Percentiles rank a stretch among this genome's conserved stretches.
phyloP scores from a whole-genome alignment of 2,329 filamentous ascomycete species.

The Neofusicoccum umdonicola region DNA sequence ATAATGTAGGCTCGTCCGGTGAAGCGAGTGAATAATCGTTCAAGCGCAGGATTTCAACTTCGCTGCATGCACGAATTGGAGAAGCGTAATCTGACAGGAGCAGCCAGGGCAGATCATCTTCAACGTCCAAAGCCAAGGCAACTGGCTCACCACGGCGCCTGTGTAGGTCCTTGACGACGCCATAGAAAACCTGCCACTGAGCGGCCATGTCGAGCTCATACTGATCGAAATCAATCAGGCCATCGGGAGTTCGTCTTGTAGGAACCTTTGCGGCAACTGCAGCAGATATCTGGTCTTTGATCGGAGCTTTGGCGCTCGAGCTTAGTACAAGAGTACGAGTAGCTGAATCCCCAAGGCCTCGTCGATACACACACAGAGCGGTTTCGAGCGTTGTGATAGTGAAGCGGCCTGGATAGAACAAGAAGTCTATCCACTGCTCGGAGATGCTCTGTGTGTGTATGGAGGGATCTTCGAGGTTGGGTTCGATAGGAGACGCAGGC shows the following conservation, averaged over 20 bases:
- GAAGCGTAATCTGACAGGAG: slow-evolving; percentile 79
- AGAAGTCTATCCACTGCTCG: slow-evolving; percentile 82
- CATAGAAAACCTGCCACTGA: slow-evolving; percentile 89
- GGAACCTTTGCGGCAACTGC: slow-evolving; percentile 69
- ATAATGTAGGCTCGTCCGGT: slow-evolving; percentile 20
- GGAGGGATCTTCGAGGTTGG: slow-evolving; percentile 28
- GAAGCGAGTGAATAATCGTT: slow-evolving; percentile 54
- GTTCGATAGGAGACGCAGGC: slow-evolving; percentile 38
- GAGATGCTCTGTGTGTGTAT: slow-evolving; percentile 49
- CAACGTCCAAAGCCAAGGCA: slow-evolving; percentile 70
- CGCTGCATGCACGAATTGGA: slow-evolving; percentile 74
- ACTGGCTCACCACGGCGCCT: slow-evolving; percentile 80
- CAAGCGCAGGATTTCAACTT: slow-evolving; percentile 70
- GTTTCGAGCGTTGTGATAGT: slow-evolving; percentile 77
- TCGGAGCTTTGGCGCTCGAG: slow-evolving; percentile 47
- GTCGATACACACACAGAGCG: slow-evolving; percentile 77
- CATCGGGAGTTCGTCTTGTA: slow-evolving; percentile 60
- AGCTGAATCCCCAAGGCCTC: slow-evolving; percentile 41
- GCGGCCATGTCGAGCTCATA: slow-evolving; percentile 72
- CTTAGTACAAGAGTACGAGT: slow-evolving; percentile 2
- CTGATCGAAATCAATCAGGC: slow-evolving; percentile 70
- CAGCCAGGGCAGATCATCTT: slow-evolving; percentile 74
- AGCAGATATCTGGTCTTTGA: slow-evolving; percentile 74
- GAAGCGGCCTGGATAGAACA: slow-evolving; percentile 82
- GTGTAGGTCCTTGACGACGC: slow-evolving; percentile 80